phyloP scores from a whole-genome alignment of 1,139 yeast species.

The Taphrina confusa region DNA sequence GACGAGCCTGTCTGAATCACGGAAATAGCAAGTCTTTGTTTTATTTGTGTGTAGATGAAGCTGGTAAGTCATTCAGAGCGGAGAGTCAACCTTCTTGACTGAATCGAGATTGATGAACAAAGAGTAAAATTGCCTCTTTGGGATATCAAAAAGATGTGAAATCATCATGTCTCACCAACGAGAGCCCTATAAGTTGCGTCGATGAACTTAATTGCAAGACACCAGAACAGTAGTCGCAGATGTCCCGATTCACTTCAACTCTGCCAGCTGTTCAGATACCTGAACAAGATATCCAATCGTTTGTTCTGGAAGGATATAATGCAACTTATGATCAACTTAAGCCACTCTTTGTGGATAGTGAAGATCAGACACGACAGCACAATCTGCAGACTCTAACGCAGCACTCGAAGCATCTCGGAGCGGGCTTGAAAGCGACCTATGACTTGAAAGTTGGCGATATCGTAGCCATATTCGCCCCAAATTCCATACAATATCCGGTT shows the following conservation, averaged over 20 bases:
- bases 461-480: conserved; percentile 45
- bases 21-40: no score
- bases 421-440: conserved; percentile 40
- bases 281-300: conserved; percentile 3
- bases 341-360: conserved; percentile 21
- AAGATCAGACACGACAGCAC: not conserved
- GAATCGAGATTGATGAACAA: not conserved
- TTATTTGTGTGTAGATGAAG: not conserved
- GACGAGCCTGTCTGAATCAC: no score
- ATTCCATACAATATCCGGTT: conserved; percentile 44
- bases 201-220: no score
- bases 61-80: not conserved
- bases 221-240: no score
- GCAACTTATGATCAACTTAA: not conserved
- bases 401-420: not conserved
- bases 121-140: conserved; percentile 2
- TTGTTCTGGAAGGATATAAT: conserved; percentile 13
- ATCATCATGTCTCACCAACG: not conserved
- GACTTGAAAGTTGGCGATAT: conserved; percentile 44
- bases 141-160: not conserved
- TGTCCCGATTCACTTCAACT: conserved; percentile 10
- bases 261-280: conserved; percentile 2
- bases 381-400: conserved; percentile 6
- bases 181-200: not conserved
- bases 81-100: not conserved